Evolutionary conservation across 441 rosid genomes (phyloP).

Genomic region (Kokia cookei): DNA sequence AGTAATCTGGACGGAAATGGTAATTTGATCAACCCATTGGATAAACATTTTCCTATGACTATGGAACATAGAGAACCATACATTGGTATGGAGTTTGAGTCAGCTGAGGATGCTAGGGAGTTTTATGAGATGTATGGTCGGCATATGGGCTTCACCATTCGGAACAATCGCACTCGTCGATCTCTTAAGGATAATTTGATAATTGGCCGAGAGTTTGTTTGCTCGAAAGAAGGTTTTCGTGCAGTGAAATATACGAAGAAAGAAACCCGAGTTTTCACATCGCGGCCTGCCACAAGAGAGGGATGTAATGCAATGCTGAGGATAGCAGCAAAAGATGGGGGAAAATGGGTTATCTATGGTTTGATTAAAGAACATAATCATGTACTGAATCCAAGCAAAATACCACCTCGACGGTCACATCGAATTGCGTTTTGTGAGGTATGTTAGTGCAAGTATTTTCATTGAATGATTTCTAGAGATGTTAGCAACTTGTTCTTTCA

Average conservation of each 20-base stretch:
- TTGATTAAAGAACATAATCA: constrained; percentile 36
- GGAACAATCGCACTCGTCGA: constrained; percentile 32
- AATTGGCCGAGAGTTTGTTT: constrained; percentile 37
- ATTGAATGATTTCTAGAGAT: not conserved
- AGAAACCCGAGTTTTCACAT: constrained; percentile 12
- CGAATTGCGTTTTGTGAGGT: constrained; percentile 39
- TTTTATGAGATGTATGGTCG: constrained; percentile 38
- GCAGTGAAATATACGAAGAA: constrained; percentile 15
- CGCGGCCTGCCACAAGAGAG: constrained; percentile 26
- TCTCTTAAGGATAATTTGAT: constrained; percentile 38
- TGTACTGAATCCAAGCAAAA: constrained; percentile 26
- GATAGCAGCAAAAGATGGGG: constrained; percentile 33
- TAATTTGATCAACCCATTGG: constrained; percentile 11
- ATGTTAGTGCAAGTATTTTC: not conserved
- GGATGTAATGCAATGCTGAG: constrained; percentile 42
- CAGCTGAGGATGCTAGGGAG: constrained; percentile 41
- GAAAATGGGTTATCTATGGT: constrained; percentile 38
- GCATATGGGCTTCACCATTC: constrained; percentile 31
- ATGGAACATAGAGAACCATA: constrained; percentile 21
- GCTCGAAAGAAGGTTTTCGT: constrained; percentile 36
- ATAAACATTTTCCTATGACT: constrained; percentile 11
- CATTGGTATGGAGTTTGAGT: constrained; percentile 32
- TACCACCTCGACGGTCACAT: constrained; percentile 30
- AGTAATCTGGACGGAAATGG: constrained; percentile 20
- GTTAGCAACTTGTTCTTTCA: not conserved